Conservation (phyloP, 257 asterid species). For the Capsicum chinense region DNA sequence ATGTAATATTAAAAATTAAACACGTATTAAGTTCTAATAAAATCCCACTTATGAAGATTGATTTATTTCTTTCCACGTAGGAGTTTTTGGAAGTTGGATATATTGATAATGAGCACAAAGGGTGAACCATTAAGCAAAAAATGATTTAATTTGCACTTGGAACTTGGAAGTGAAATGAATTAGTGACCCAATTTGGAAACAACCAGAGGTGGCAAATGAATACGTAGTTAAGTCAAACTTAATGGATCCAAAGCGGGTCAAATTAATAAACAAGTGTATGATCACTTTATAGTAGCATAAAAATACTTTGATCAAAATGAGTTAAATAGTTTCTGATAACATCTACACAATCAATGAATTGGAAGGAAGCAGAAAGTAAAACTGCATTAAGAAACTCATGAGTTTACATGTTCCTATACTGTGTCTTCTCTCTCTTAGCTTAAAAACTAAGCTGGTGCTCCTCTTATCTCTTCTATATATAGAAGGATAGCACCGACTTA, state of each 20-base stretch:
- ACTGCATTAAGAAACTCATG: too few species aligned
- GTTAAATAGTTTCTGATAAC: too few species aligned
- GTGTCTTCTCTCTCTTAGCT: too few species aligned
- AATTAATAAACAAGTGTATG: background rate
- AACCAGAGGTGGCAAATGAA: background rate
- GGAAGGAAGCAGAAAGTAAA: too few species aligned
- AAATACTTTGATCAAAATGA: background rate
- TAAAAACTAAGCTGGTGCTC: too few species aligned
- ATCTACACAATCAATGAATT: too few species aligned
- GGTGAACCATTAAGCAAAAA: background rate
- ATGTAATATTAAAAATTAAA: background rate
- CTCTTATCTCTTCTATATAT: too few species aligned
- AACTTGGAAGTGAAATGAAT: background rate
- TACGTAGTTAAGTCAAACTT: background rate
- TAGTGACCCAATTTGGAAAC: background rate
- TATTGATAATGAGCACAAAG: background rate
- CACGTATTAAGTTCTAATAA: background rate
- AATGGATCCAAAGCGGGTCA: background rate
- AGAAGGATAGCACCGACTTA: too few species aligned
- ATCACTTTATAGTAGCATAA: background rate
- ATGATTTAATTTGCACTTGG: background rate
- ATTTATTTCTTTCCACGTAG: constrained; percentile 26
- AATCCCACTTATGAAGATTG: background rate
- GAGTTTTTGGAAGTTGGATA: constrained; percentile 8
- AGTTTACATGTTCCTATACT: too few species aligned